Evolutionary conservation across 352 stramenopile species (phyloP), one percentile per base, ranked within the genome.

Genomic region (Phytophthora litchii): DNA sequence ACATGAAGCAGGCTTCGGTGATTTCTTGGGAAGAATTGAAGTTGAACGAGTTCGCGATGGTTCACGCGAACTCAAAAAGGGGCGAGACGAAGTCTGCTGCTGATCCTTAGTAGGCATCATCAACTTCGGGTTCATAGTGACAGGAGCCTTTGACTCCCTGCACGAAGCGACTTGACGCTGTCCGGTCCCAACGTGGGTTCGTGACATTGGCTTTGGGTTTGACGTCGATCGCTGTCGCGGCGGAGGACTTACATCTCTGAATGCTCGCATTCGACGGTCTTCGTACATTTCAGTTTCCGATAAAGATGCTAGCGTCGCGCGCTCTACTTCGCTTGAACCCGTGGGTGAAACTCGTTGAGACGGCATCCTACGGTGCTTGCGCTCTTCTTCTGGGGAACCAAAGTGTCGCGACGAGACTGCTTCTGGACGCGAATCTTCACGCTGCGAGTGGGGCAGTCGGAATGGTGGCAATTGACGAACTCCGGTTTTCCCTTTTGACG

Each of bases 61-160:
- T 11, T 69, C 54, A 41, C 37, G 36, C 7, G 49, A 40, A 27
- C 34, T 60, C 29, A 51, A 38, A n/a, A 58, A 59, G 7, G 3
- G 44, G 38, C 19, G 55, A 23, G 44, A 25, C 4, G 56, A 44
- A 9, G 14, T 16, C 10, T 58, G 36, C 10, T 48, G 44, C 11
- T 64, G 41, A 32, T 67, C 37, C 19, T 52, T 64, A 1, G 46
- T 9, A 44, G 41, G 32, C 6, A 27, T 21, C 16, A 61, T 32
- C n/a, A 63, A 20, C 57, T 56, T 63, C 36, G 63, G 51, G 16
- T 62, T 60, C 50, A 64, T 36, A 1, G 46, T 58, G 29, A 57
- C 44, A 17, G 53, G 27, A 19, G 29, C 44, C 16, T 54, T 67
- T 4, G 50, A 48, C 32, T 62, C 54, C 14, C 56, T 32, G 29